Conservation (phyloP, 169 alveolate species). For the Condylostoma magnum region DNA sequence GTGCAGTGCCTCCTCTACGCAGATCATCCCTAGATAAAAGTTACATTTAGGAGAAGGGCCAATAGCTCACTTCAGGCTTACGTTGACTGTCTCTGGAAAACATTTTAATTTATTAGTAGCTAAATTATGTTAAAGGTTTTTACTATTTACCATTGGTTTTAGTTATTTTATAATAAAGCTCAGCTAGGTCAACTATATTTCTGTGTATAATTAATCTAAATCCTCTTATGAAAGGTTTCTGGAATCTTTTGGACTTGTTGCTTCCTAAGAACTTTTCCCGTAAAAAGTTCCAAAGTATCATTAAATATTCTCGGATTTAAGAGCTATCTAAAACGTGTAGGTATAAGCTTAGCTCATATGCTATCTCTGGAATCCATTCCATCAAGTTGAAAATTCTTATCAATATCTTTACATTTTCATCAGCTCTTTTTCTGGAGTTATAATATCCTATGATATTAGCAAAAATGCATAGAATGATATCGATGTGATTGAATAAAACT, state of each 20-base stretch:
- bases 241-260: not conserved
- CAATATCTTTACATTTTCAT: not conserved
- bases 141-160: not conserved
- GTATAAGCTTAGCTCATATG: not conserved
- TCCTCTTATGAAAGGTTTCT: not conserved
- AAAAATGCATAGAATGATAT: not conserved
- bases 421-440: not conserved
- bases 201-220: slow-evolving; percentile 1
- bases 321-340: not conserved
- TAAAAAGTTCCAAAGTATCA: slow-evolving; percentile 10
- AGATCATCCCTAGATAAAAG: too few relatives aligned
- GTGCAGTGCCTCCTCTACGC: too few relatives aligned
- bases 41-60: too few relatives aligned
- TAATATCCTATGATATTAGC: slow-evolving; percentile 19
- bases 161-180: not conserved
- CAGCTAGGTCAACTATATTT: not conserved
- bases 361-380: slow-evolving; percentile 5
- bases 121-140: too few relatives aligned
- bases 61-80: too few relatives aligned
- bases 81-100: too few relatives aligned
- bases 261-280: slow-evolving; percentile 8
- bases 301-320: not conserved
- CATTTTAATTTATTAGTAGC: too few relatives aligned
- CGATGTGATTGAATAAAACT: not conserved
- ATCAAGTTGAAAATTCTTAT: not conserved